phyloP scores from a whole-genome alignment of 1,284 basidiomycete species.

The Phylloporus sp. region DNA sequence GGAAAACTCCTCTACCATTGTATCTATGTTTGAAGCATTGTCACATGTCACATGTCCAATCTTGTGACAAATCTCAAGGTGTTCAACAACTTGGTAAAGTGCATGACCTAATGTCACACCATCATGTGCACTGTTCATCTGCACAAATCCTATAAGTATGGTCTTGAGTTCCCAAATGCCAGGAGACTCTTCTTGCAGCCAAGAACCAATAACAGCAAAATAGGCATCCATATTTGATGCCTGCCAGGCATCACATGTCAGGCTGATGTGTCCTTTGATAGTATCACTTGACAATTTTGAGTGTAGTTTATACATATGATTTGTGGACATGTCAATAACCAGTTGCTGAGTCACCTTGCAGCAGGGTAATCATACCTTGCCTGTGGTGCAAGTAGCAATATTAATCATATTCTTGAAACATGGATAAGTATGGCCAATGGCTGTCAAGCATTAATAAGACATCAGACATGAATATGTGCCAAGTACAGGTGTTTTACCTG shows the following conservation, averaged over 20 bases:
- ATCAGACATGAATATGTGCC: no score
- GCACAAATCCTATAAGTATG: no score
- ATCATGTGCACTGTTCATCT: neutral
- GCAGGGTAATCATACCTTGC: neutral
- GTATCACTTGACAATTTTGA: neutral
- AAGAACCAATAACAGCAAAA: neutral
- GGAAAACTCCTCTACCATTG: neutral
- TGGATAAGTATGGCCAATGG: neutral
- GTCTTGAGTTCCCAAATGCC: neutral
- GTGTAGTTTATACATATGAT: neutral
- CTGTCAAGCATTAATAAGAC: neutral
- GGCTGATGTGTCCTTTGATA: neutral
- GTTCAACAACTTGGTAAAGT: neutral
- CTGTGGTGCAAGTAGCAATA: neutral
- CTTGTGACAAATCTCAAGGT: neutral
- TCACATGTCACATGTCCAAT: neutral
- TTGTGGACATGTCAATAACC: neutral
- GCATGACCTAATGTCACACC: neutral
- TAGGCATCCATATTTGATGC: neutral
- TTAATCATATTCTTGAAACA: neutral
- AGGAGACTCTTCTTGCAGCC: neutral
- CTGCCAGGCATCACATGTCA: neutral
- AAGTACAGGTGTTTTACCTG: neutral
- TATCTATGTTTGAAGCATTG: neutral
- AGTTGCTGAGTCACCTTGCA: neutral